Percentiles rank a stretch among this genome's conserved stretches.
phyloP scores from a whole-genome alignment of 345 rosid genomes.

The Rhodamnia argentea region DNA sequence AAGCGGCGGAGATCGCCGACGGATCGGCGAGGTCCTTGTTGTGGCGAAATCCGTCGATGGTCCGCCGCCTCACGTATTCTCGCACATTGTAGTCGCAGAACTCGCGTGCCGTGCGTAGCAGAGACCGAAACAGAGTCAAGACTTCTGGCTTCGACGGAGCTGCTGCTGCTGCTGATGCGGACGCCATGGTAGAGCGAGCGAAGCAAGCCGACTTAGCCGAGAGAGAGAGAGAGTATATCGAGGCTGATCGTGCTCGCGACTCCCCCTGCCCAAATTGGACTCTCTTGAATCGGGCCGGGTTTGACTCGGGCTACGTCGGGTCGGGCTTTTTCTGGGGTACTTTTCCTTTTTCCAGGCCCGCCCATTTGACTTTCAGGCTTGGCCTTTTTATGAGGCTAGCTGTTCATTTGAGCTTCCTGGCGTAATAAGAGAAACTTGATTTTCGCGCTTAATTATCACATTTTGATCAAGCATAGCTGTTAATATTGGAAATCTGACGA shows the following conservation, averaged over 20 bases:
- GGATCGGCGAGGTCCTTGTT: slow-evolving; percentile 40
- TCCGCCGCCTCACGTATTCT: slow-evolving; percentile 72
- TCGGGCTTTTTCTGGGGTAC: neutral
- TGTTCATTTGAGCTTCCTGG: neutral
- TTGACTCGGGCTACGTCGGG: neutral
- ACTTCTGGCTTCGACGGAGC: slow-evolving; percentile 30
- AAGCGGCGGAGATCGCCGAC: slow-evolving; percentile 37
- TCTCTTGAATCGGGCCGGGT: neutral
- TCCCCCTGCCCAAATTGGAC: neutral
- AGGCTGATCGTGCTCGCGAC: neutral
- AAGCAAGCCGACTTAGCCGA: neutral
- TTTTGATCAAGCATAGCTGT: neutral
- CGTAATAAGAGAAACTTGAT: neutral
- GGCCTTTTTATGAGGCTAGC: neutral
- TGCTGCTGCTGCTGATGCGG: slow-evolving; percentile 1
- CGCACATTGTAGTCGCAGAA: slow-evolving; percentile 73
- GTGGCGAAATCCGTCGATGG: slow-evolving; percentile 56
- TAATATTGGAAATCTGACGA: neutral
- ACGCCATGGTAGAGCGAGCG: neutral
- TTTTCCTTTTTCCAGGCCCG: neutral
- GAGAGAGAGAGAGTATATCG: no score
- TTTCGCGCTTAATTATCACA: neutral
- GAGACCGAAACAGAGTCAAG: slow-evolving; percentile 45
- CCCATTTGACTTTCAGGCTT: neutral
- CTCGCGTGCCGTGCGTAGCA: slow-evolving; percentile 61